Conservation (phyloP, 106 monocot genomes). For the Phalaenopsis equestris region DNA sequence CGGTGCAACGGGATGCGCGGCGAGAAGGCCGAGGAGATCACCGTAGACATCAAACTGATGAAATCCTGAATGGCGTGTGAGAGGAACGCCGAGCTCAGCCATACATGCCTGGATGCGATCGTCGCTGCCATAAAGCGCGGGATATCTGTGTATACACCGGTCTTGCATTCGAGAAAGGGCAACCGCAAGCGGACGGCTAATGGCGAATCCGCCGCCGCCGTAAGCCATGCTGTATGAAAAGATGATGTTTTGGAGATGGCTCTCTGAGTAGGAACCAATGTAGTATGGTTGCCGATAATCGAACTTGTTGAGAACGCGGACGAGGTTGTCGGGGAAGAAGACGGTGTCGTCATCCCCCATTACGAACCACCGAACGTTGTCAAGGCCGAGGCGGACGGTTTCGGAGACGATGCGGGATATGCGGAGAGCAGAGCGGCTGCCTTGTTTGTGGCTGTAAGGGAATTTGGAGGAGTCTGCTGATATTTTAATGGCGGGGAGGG, state of each 20-base stretch:
- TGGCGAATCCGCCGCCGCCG: constrained; percentile 67
- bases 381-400: not conserved
- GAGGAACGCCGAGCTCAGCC: constrained; percentile 62
- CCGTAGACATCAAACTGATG: constrained; percentile 93
- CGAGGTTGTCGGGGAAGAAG: constrained; percentile 7
- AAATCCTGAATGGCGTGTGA: constrained; percentile 53
- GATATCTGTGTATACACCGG: constrained; percentile 48
- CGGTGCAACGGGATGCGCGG: constrained; percentile 73
- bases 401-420: constrained; percentile 81
- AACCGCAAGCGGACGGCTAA: constrained; percentile 43
- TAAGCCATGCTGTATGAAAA: constrained; percentile 69
- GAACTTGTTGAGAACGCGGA: constrained; percentile 15
- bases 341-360: constrained; percentile 77
- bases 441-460: constrained; percentile 3
- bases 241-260: constrained; percentile 56
- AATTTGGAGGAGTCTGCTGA: constrained; percentile 47
- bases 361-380: constrained; percentile 2
- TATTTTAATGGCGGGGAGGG: constrained; percentile 45
- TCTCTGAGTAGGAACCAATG: constrained; percentile 52
- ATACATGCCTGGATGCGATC: constrained; percentile 74
- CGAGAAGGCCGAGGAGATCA: constrained; percentile 71
- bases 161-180: constrained; percentile 42
- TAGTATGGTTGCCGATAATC: constrained; percentile 59
- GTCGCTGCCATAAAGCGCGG: constrained; percentile 59
- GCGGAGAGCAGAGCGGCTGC: constrained; percentile 8